A percentile compares a stretch with the other conserved stretches of the same genome.
Evolutionary conservation across 768 basidiomycete genomes (phyloP).

Genomic region (Pleurotus giganteus): DNA sequence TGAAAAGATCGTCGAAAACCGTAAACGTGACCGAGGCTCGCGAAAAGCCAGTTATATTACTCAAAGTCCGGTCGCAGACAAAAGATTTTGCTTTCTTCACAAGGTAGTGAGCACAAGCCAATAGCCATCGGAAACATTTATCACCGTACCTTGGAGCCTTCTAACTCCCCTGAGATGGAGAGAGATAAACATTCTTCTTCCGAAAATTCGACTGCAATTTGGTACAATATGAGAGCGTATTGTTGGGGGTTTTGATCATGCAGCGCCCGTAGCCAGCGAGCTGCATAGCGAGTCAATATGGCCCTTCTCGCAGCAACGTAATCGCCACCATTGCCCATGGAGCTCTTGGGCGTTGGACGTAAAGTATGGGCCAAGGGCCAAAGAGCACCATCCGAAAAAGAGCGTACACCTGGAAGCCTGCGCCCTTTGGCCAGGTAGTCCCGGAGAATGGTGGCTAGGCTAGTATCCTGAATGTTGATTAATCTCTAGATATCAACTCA

Average conservation of each 20-base stretch:
- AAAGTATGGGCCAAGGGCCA: slow-evolving; percentile 51
- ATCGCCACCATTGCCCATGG: slow-evolving; percentile 62
- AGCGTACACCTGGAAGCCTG: slow-evolving; percentile 63
- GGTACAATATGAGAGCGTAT: slow-evolving; percentile 55
- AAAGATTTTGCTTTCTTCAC: slow-evolving; percentile 19
- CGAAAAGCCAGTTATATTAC: slow-evolving; percentile 50
- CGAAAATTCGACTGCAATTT: slow-evolving; percentile 48
- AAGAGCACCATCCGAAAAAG: slow-evolving; percentile 35
- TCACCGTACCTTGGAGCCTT: neutral
- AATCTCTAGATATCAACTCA: slow-evolving; percentile 5
- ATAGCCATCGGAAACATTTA: too few relatives aligned
- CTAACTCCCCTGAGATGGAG: neutral
- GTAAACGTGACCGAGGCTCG: slow-evolving; percentile 55
- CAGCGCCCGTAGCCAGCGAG: slow-evolving; percentile 68
- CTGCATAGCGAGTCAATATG: slow-evolving; percentile 54
- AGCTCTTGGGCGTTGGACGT: slow-evolving; percentile 35
- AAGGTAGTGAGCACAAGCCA: neutral
- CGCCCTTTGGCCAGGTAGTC: slow-evolving; percentile 61
- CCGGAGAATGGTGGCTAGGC: slow-evolving; percentile 62
- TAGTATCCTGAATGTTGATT: slow-evolving; percentile 50
- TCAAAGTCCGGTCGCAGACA: slow-evolving; percentile 43
- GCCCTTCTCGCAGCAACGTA: slow-evolving; percentile 61
- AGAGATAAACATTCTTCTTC: slow-evolving; percentile 19
- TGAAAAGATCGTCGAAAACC: slow-evolving; percentile 55
- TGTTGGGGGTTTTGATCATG: slow-evolving; percentile 56